Base-by-base conservation (phyloP, 305 asterid species). In the Solanum hybrid region DNA sequence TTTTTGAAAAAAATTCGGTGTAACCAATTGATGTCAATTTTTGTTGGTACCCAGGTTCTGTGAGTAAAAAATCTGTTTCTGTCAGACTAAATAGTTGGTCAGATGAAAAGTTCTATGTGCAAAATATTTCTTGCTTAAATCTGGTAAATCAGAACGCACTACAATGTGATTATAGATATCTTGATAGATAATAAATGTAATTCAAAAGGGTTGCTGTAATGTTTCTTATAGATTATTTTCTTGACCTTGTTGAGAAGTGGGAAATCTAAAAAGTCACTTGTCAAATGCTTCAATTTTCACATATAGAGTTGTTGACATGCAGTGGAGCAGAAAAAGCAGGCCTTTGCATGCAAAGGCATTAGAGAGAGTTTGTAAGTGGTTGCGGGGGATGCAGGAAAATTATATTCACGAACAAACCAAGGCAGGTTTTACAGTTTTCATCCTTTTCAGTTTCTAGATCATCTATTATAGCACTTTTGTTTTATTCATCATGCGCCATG, bases 321-420 rank as follows among this genome's bases (percentile, higher is more conserved):
- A 97, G 99, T 97, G 99, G 99, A 95, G 95, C 97, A 94, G 93
- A 91, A 97, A 95, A 94, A 94, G 99, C 90, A 95, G 98, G 87
- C 86, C 93, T 91, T 91, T 97, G 96, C 98, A 97, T 92, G 95
- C 94, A n/a, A 94, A 92, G 94, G 99, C 98, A 92, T 91, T 95
- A 91, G 96, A 95, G 91, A 94, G 95, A 92, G 98, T 97, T 81
- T 88, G 46, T 37, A 95, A 89, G 92, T 97, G 99, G 99, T 93
- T 97, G 92, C 92, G 92, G 90, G 98, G 89, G 91, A 90, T 94
- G 64, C 94, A 94, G 89, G 91, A 90, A 88, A 92, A 90, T 76
- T 93, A 94, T 90, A 90, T 89, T 77, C 91, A 90, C 91, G 90
- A 86, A 89, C 96, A 90, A 85, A 90, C 93, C 88, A 92, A 93